Conservation (phyloP, 108 stramenopile species). For the Pseudonitzschia multistriata region DNA sequence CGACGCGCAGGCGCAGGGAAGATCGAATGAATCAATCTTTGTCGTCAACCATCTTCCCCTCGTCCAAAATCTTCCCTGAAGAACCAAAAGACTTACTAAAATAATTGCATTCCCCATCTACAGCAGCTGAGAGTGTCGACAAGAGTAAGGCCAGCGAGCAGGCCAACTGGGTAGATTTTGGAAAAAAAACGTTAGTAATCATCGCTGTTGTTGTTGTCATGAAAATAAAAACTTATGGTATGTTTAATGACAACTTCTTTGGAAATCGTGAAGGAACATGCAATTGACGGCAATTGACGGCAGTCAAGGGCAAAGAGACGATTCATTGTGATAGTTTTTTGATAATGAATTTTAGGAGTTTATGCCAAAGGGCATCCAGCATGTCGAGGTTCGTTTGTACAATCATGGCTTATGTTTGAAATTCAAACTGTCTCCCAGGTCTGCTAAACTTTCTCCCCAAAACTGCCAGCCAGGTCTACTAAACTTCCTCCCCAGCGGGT, state of each 20-base stretch:
- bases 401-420: too few relatives aligned
- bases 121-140: not conserved
- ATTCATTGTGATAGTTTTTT: too few relatives aligned
- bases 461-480: too few relatives aligned
- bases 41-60: not conserved
- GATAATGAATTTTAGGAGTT: too few relatives aligned
- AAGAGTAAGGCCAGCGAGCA: not conserved
- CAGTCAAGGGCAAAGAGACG: too few relatives aligned
- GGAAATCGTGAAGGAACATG: not conserved
- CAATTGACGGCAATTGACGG: too few relatives aligned
- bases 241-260: not conserved
- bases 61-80: not conserved
- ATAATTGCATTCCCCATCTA: not conserved
- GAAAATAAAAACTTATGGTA: not conserved
- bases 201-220: not conserved
- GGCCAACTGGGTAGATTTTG: not conserved
- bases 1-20: too few relatives aligned
- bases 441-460: too few relatives aligned
- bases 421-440: too few relatives aligned
- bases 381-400: too few relatives aligned
- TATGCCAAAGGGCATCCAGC: too few relatives aligned
- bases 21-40: not conserved
- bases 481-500: too few relatives aligned
- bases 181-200: not conserved
- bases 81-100: not conserved